Base-by-base conservation (phyloP, 1,139 yeast species). In the Debaryomycetaceae sp. region DNA sequence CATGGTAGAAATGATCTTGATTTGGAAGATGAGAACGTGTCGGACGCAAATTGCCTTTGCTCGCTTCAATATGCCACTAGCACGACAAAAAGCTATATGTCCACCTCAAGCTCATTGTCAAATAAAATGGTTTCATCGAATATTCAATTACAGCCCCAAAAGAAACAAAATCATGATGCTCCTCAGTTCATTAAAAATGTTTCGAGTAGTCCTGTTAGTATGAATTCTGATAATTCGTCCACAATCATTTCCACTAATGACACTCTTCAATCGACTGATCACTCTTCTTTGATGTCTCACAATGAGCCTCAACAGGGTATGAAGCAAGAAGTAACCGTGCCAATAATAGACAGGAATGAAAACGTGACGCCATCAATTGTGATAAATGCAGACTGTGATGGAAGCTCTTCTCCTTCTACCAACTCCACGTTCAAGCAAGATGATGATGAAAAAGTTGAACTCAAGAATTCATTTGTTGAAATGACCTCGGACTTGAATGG, bases 261-360 rank as follows among this genome's bases (percentile, higher is more conserved):
- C 16, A 60, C 69, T 3, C 48, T 57, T 15, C 67, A 58, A 34
- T 61, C 67, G 2, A 64, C 71, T 1, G 69, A 65, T 34, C 64
- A 60, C 42, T 63, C 69, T 1, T 59, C 67, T 2, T 47, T 61
- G 14, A 37, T 52, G 5, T 58, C 65, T 2, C 61, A 56, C 15
- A 46, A 41, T 33, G 61, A 55, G 13, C 33, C 28, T 6, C 33
- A 34, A 9, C 31, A 22, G 15, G 35, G 26, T 22, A 3, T 30
- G 6, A 15, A 18, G 19, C 9, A 28, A 16, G 29, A 32, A 24
- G 30, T 28, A 8, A 33, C 30, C 9, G 16, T 15, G 4, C 33
- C 31, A 8, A 15, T 30, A n/a, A 6, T 26, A 13, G 17, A 15
- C 14, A 24, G 18, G 8, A 9, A 19, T 5, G 32, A 40, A 34